Percentiles rank a stretch among this genome's conserved stretches.
phyloP scores from a whole-genome alignment of 2,329 filamentous ascomycete genomes.

The Ophiostoma himal-ulmi region DNA sequence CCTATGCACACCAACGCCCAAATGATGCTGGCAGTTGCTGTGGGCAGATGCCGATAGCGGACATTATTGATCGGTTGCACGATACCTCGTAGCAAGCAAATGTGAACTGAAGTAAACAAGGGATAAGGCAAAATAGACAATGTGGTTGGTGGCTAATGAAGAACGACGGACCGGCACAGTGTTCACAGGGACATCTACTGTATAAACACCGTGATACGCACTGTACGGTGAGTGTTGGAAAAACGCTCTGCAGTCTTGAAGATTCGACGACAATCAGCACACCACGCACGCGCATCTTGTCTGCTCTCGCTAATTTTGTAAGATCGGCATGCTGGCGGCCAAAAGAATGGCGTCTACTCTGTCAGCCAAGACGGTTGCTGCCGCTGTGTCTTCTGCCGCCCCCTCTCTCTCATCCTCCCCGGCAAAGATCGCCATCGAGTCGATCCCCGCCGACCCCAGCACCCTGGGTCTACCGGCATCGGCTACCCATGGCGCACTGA shows the following conservation, averaged over 20 bases:
- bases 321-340: conserved; percentile 26
- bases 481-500: conserved; percentile 32
- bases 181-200: too few relatives aligned
- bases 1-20: neutral
- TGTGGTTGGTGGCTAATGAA: neutral
- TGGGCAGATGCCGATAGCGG: neutral
- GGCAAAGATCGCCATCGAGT: neutral
- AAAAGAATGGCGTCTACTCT: conserved; percentile 28
- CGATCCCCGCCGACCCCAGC: neutral
- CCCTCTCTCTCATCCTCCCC: neutral
- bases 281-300: neutral
- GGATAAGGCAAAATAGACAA: neutral
- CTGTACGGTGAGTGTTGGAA: neutral
- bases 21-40: neutral
- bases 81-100: neutral
- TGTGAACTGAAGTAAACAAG: neutral
- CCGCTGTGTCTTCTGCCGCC: neutral
- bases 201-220: neutral
- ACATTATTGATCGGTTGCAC: neutral
- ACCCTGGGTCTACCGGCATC: conserved; percentile 20
- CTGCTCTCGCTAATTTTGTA: neutral
- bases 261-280: neutral
- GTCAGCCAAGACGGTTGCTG: conserved; percentile 15
- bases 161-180: neutral
- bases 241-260: neutral